A percentile compares a stretch with the other conserved stretches of the same genome.
phyloP scores from a whole-genome alignment of 768 basidiomycete species.

The Lactarius sp. region DNA sequence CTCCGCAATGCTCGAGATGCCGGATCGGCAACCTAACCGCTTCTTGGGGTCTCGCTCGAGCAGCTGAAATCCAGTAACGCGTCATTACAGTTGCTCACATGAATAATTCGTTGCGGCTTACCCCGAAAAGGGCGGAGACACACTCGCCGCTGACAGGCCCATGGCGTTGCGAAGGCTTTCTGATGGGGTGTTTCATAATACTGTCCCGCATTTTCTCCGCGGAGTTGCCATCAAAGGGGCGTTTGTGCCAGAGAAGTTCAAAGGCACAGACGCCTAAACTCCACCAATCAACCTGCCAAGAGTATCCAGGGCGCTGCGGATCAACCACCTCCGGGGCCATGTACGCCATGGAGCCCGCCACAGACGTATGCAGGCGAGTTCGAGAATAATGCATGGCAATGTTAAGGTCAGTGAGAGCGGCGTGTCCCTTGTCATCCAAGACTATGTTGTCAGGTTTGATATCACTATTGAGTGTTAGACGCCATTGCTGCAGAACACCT shows the following conservation, averaged over 20 bases:
- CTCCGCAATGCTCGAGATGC: constrained; percentile 68
- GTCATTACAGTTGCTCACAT: background rate
- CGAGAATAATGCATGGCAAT: constrained; percentile 98
- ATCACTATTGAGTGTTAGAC: constrained; percentile 50
- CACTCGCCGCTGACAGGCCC: constrained; percentile 59
- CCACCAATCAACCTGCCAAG: constrained; percentile 95
- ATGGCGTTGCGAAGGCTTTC: constrained; percentile 53
- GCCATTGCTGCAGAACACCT: constrained; percentile 20
- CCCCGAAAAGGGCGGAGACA: constrained; percentile 59
- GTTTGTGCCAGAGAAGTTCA: constrained; percentile 76
- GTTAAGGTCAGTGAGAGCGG: constrained; percentile 97
- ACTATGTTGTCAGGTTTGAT: constrained; percentile 97
- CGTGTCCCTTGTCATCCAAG: constrained; percentile 89
- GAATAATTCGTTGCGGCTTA: constrained; percentile 36
- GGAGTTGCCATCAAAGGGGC: constrained; percentile 89
- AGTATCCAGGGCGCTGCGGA: constrained; percentile 77
- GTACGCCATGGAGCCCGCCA: constrained; percentile 98
- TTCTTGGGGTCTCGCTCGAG: constrained; percentile 75
- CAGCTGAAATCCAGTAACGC: constrained; percentile 44
- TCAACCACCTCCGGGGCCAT: constrained; percentile 96
- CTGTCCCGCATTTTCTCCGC: constrained; percentile 84
- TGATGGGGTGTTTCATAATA: constrained; percentile 74
- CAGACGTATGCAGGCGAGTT: constrained; percentile 79
- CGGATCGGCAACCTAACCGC: constrained; percentile 74
- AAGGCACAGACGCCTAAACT: constrained; percentile 87